Evolutionary conservation across 2,329 filamentous ascomycete species (phyloP).

Genomic region (Graphilbum sp.): DNA sequence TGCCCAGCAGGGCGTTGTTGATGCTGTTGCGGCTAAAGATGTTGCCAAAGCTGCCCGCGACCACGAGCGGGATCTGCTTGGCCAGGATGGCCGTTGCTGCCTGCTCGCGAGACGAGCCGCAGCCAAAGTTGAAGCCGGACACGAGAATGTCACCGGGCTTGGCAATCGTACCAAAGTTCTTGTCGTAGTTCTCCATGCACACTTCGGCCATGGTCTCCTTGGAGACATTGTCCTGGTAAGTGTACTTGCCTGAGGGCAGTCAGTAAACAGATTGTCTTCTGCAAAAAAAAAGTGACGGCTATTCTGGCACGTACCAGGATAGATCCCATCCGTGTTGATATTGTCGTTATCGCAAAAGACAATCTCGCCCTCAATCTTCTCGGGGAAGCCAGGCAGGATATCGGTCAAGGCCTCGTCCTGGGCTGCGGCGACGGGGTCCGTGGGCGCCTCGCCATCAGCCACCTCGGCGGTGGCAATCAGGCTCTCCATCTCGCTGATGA

Average conservation of each 20-base stretch:
- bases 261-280: slow-evolving; percentile 14
- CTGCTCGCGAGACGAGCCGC: slow-evolving; percentile 55
- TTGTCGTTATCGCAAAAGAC: slow-evolving; percentile 70
- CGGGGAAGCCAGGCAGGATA: slow-evolving; percentile 73
- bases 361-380: slow-evolving; percentile 70
- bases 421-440: slow-evolving; percentile 14
- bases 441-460: slow-evolving; percentile 11
- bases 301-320: slow-evolving; percentile 52
- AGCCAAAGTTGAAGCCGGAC: slow-evolving; percentile 77
- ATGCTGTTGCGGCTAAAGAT: slow-evolving; percentile 42
- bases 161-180: slow-evolving; percentile 46
- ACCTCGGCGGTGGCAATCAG: slow-evolving; percentile 31
- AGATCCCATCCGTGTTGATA: slow-evolving; percentile 85
- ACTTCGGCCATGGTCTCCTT: slow-evolving; percentile 70
- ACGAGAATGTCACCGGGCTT: slow-evolving; percentile 67
- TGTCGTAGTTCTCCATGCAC: slow-evolving; percentile 90
- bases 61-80: slow-evolving; percentile 63
- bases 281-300: background rate
- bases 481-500: slow-evolving; percentile 52
- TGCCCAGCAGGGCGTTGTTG: slow-evolving; percentile 60
- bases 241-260: slow-evolving; percentile 26
- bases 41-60: slow-evolving; percentile 67
- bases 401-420: slow-evolving; percentile 39
- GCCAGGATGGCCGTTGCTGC: slow-evolving; percentile 77
- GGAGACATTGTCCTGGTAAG: slow-evolving; percentile 74